A percentile compares a stretch with the other conserved stretches of the same genome.
These are phyloP conservation scores for Ceratobasidium sp. DNA, from an alignment of 1,284 basidiomycete genomes.

Conservation along the genomic window DNA sequence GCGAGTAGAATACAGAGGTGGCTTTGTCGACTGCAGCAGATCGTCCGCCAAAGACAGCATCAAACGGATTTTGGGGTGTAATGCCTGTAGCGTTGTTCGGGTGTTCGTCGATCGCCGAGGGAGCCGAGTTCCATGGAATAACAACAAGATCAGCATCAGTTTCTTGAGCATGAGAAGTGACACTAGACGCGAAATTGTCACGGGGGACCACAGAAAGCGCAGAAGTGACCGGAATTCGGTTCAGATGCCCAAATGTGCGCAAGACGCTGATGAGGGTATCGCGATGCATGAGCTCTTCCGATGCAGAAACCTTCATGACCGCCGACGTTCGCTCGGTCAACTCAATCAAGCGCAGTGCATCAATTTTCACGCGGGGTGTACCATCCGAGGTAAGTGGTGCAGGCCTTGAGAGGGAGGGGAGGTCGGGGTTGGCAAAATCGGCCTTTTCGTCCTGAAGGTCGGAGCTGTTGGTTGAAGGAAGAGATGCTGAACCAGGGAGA, in stretches of 20 bases:
- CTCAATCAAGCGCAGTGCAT: slow-evolving; percentile 89
- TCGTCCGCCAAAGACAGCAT: slow-evolving; percentile 67
- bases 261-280: slow-evolving; percentile 87
- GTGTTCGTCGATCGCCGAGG: slow-evolving; percentile 44
- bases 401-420: slow-evolving; percentile 14
- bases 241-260: slow-evolving; percentile 82
- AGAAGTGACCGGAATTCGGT: slow-evolving; percentile 73
- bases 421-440: slow-evolving; percentile 37
- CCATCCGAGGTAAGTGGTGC: slow-evolving; percentile 47
- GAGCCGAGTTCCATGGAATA: slow-evolving; percentile 74
- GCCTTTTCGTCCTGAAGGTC: slow-evolving; percentile 42
- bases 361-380: slow-evolving; percentile 58
- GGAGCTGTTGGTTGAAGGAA: slow-evolving; percentile 32
- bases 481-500: slow-evolving; percentile 25
- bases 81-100: slow-evolving; percentile 4
- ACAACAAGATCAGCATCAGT: slow-evolving; percentile 79
- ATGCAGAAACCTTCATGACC: slow-evolving; percentile 82
- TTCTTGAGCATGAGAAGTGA: slow-evolving; percentile 74
- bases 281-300: slow-evolving; percentile 73
- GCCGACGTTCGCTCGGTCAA: slow-evolving; percentile 89
- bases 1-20: slow-evolving; percentile 72
- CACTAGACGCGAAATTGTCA: slow-evolving; percentile 76
- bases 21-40: slow-evolving; percentile 50
- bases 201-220: slow-evolving; percentile 75
- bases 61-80: slow-evolving; percentile 68